A percentile compares a stretch with the other conserved stretches of the same genome.
phyloP scores from a whole-genome alignment of 805 yeast genomes.

The Blastobotrys mokoenaii region DNA sequence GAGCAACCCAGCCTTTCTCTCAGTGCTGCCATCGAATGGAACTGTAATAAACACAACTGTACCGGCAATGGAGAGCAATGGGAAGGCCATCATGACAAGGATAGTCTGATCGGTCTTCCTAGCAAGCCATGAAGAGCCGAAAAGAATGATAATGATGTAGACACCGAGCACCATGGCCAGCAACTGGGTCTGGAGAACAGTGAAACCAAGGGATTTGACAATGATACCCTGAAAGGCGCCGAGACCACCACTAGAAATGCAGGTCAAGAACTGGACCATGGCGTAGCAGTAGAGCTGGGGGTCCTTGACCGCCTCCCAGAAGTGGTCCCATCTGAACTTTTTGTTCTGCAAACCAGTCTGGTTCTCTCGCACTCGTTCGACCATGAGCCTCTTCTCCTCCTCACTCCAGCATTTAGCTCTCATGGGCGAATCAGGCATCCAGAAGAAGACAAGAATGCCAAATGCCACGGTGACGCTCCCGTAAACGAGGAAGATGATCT shows the following conservation, averaged over 20 bases:
- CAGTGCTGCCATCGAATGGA: slow-evolving; percentile 18
- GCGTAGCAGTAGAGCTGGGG: slow-evolving; percentile 29
- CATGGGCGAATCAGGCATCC: slow-evolving; percentile 40
- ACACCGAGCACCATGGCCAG: slow-evolving; percentile 30
- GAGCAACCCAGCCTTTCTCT: slow-evolving; percentile 22
- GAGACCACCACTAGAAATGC: slow-evolving; percentile 27
- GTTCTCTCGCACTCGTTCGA: slow-evolving; percentile 23
- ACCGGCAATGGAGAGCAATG: slow-evolving; percentile 29
- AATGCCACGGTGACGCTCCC: slow-evolving; percentile 45
- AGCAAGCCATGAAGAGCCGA: slow-evolving; percentile 22
- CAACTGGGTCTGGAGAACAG: slow-evolving; percentile 26
- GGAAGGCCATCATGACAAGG: slow-evolving; percentile 20
- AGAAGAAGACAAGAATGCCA: slow-evolving; percentile 18
- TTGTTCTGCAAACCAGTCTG: slow-evolving; percentile 37
- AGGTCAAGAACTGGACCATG: slow-evolving; percentile 22
- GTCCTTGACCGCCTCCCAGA: slow-evolving; percentile 36
- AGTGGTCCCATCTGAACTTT: slow-evolving; percentile 35
- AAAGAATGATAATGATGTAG: slow-evolving; percentile 23
- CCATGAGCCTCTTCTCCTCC: slow-evolving; percentile 35
- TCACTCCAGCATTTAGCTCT: slow-evolving; percentile 36
- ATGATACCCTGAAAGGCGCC: slow-evolving; percentile 28
- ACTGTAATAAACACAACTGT: slow-evolving; percentile 25
- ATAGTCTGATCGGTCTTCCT: slow-evolving; percentile 16
- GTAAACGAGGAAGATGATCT: slow-evolving; percentile 44
- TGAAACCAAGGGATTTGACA: slow-evolving; percentile 27